phyloP scores from a whole-genome alignment of 2,329 filamentous ascomycete species.

The Claviceps purpurea region DNA sequence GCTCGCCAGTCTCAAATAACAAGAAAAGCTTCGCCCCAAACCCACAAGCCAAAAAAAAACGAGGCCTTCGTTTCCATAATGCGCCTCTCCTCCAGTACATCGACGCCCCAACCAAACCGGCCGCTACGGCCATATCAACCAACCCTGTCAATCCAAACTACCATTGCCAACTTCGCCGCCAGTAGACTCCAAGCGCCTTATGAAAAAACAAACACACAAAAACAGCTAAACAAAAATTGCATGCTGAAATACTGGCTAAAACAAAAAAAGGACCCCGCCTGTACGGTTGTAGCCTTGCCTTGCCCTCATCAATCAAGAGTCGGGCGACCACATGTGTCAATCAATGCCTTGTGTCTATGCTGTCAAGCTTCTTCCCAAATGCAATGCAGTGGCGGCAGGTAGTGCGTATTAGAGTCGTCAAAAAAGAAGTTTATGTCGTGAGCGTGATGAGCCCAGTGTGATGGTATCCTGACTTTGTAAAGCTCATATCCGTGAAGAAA shows the following conservation, averaged over 20 bases:
- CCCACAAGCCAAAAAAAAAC: neutral
- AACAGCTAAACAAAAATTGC: constrained; percentile 15
- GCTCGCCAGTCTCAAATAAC: neutral
- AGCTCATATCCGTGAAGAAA: constrained; percentile 13
- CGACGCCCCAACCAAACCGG: constrained; percentile 2
- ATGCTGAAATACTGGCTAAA: constrained; percentile 22
- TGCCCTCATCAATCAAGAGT: neutral
- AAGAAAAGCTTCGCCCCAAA: constrained; percentile 6
- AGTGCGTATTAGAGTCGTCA: constrained; percentile 21
- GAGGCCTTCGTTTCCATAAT: constrained; percentile 3
- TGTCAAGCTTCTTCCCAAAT: neutral
- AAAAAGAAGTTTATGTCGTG: constrained; percentile 11
- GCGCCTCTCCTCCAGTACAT: constrained; percentile 3
- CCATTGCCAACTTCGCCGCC: constrained; percentile 21
- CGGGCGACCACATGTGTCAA: neutral
- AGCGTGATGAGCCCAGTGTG: constrained; percentile 17
- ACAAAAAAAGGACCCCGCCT: constrained; percentile 18
- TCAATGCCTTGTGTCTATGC: neutral
- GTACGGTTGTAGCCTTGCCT: constrained; percentile 1
- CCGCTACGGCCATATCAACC: constrained; percentile 21
- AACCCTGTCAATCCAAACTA: constrained; percentile 21
- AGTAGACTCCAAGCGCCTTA: constrained; percentile 28
- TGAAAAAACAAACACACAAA: constrained; percentile 16
- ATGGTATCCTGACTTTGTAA: constrained; percentile 7
- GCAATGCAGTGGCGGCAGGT: neutral